Conservation (phyloP, 2,329 filamentous ascomycete genomes). For the Plectosphaerella cucumerina region DNA sequence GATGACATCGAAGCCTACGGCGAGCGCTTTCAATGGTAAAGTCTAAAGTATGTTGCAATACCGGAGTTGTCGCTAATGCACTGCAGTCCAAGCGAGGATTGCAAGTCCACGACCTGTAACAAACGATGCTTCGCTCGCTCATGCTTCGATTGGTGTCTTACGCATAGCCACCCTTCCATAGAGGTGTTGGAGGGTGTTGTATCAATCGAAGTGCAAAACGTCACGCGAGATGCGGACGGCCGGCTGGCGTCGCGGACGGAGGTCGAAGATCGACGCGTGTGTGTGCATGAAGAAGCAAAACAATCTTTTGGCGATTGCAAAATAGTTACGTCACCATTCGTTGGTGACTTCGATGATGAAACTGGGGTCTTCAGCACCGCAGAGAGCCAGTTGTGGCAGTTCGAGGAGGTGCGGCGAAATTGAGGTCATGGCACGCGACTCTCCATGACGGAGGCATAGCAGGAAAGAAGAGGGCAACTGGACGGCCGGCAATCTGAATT, state of each 20-base stretch:
- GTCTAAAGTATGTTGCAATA: too few relatives aligned
- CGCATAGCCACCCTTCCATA: too few relatives aligned
- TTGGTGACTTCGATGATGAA: neutral
- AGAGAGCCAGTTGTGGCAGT: neutral
- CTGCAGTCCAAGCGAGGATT: too few relatives aligned
- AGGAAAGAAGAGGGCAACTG: neutral
- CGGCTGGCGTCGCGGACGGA: neutral
- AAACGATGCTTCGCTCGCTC: too few relatives aligned
- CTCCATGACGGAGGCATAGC: neutral
- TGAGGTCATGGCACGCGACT: constrained; percentile 7
- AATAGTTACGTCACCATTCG: neutral
- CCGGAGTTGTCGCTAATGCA: too few relatives aligned
- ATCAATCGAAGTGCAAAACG: too few relatives aligned
- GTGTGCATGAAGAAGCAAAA: neutral
- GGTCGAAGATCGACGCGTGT: neutral
- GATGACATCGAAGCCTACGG: too few relatives aligned
- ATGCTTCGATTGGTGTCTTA: too few relatives aligned
- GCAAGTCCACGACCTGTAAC: too few relatives aligned
- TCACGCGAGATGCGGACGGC: constrained; percentile 7
- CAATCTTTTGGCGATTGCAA: neutral
- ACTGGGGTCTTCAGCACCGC: neutral
- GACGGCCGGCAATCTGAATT: neutral
- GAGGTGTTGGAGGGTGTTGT: neutral
- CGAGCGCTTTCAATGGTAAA: too few relatives aligned
- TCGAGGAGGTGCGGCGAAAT: neutral